Evolutionary conservation across 768 basidiomycete species (phyloP), one percentile per base, ranked within the genome.

Genomic region (Auricularia cornea): DNA sequence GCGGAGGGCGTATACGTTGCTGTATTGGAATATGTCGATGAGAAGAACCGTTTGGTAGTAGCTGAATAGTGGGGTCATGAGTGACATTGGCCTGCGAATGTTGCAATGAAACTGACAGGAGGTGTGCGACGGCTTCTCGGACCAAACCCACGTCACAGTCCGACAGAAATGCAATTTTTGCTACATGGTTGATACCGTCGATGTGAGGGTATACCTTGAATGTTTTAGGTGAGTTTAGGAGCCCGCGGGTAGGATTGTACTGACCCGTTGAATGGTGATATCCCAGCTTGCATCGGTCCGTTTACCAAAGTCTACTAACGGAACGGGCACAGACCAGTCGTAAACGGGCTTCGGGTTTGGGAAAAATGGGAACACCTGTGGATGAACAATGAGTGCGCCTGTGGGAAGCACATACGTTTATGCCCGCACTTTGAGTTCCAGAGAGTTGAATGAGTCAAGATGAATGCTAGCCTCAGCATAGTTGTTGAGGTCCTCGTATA

Each of bases 1-100:
- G 60, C 89, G 84, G 30, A 94, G 80, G 0, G 93, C 94, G 72
- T 99, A 99, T 87, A 96, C 93, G 73, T 98, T 98, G 18, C 94
- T 94, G 73, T 89, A 96, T 73, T 97, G 95, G 73, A 99, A 99
- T 52, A 98, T 92, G 76, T 99, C 97, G 62, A 95, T 86, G 66
- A 87, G 90, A 90, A 98, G 94, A 67, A 97, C 86, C 48, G 95
- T 94, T 76, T 97, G 93, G 72, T 98, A 98, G 70, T 94, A 97
- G 52, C 93, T 95, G 66, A n/a, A 29, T 3, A 54, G 20, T 3
- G 10, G 31, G 12, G 16, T 41, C n/a, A 31, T 23, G 61, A 63
- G 14, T 54, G 31, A 23, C 52, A 33, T 56, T 54, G 18, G 38
- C 38, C 18, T 18, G 8, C 18, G 8, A 8, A 40, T 8, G 62